Evolutionary conservation across 352 stramenopile species (phyloP), one percentile per base, ranked within the genome.

Genomic region (Phytopythium montanum): DNA sequence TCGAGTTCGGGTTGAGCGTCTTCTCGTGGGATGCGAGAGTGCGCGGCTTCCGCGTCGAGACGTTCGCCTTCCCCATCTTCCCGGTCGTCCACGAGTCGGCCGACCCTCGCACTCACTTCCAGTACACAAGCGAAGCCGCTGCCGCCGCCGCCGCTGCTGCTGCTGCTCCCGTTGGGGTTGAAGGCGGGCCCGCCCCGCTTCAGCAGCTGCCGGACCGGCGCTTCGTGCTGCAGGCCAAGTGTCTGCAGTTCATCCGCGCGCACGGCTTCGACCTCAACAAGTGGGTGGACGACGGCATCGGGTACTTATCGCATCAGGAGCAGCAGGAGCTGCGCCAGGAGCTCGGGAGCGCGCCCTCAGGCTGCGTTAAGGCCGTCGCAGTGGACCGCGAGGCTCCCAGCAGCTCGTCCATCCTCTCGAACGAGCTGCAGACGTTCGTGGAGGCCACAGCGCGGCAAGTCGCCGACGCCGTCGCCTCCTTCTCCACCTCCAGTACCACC

Each of bases 251-350:
- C 60, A 82, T 91, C 38, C 83, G 81, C 31, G 69, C 75, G 42
- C 83, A 93, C 48, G 83, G 83, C 25, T 93, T 93, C 57, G 83
- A 93, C 56, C 62, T 93, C 16, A 93, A 93, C 62, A 53, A 56
- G 6, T 93, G 83, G 83, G 79, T 93, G 38, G 83, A 93, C 67
- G 59, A 73, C 23, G 83, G 83, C 28, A 79, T 93, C 45, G 71
- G 76, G 3, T 86, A 91, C 57, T 64, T 93, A 36, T 91, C 81
- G 3, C 81, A 90, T 45, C 36, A 55, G 3, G 83, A 90, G 50
- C 81, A 90, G 56, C 62, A 31, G 16, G 45, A 66, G 54, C 61
- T 55, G 12, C 2, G 74, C 31, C 56, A 69, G 25, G 68, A 79
- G 49, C 61, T 65, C 26, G 70, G 48, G 45, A 58, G 61, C 34